Evolutionary conservation across 352 stramenopile genomes (phyloP).

Genomic region (Phytophthora uliginosa): DNA sequence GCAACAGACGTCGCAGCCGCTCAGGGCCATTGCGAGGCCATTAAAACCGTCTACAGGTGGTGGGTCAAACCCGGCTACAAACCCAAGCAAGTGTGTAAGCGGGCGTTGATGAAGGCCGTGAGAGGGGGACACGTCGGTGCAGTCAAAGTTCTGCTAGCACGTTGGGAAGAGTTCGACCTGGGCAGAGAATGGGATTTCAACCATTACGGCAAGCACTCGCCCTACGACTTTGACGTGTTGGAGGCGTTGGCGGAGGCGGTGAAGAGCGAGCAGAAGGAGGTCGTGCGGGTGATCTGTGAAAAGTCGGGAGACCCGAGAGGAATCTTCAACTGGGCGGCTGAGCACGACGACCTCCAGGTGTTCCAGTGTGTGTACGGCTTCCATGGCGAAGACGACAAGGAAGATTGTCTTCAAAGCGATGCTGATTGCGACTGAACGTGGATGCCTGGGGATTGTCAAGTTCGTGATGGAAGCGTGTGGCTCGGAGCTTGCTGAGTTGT

Average conservation of each 20-base stretch:
- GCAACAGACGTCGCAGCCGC: neutral
- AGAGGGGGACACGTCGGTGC: neutral
- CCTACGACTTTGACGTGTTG: constrained; percentile 5
- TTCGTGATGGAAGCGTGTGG: neutral
- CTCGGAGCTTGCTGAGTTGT: neutral
- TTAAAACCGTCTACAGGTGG: constrained; percentile 1
- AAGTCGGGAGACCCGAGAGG: neutral
- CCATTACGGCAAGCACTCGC: neutral
- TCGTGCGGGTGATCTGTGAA: constrained; percentile 1
- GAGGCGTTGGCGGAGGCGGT: constrained; percentile 7
- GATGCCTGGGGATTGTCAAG: constrained; percentile 14
- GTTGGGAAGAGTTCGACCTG: constrained; percentile 3
- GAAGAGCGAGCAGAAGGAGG: neutral
- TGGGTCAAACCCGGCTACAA: constrained; percentile 4
- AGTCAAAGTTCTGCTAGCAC: neutral
- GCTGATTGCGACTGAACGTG: neutral
- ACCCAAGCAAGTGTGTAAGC: neutral
- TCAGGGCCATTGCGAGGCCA: constrained; percentile 1
- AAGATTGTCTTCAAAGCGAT: constrained; percentile 4
- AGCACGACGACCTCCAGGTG: neutral
- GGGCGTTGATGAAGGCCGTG: constrained; percentile 4
- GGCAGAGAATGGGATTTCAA: neutral
- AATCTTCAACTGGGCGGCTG: constrained; percentile 7
- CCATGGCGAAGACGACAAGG: neutral
- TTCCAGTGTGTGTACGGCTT: neutral